A percentile compares a stretch with the other conserved stretches of the same genome.
Evolutionary conservation across 2,329 filamentous ascomycete genomes (phyloP).

Genomic region (Epichloe aotearoae): DNA sequence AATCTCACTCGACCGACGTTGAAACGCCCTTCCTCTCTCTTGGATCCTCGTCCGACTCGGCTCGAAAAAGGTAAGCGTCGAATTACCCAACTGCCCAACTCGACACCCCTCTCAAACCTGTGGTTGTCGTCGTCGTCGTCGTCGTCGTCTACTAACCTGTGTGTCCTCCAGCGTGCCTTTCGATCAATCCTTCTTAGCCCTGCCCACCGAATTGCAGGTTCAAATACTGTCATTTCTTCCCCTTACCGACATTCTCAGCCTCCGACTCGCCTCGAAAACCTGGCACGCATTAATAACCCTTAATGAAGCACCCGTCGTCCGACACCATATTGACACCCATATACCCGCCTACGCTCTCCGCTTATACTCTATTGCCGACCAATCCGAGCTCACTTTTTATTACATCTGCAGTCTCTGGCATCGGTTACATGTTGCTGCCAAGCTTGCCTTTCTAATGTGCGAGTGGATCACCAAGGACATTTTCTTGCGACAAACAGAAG

Average conservation of each 20-base stretch:
- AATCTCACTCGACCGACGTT: constrained; percentile 14
- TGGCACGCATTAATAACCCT: constrained; percentile 46
- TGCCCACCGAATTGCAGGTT: constrained; percentile 50
- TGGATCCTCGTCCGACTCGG: constrained; percentile 14
- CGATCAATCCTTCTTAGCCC: constrained; percentile 41
- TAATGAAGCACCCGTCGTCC: constrained; percentile 48
- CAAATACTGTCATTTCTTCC: constrained; percentile 48
- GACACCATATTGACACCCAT: constrained; percentile 45
- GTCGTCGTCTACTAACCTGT: constrained; percentile 8
- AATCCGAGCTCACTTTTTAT: constrained; percentile 39
- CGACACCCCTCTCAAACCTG: no score
- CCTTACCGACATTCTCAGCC: constrained; percentile 44
- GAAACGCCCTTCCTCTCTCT: constrained; percentile 4
- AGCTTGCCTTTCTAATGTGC: constrained; percentile 47
- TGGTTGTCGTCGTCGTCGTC: no score
- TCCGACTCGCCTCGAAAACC: constrained; percentile 43
- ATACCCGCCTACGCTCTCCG: constrained; percentile 47
- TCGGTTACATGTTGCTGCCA: constrained; percentile 49
- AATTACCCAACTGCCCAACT: not conserved
- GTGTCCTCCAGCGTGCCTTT: constrained; percentile 28
- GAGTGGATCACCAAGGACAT: constrained; percentile 54
- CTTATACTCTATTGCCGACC: constrained; percentile 41
- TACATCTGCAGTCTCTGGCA: constrained; percentile 54
- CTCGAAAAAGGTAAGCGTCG: constrained; percentile 19
- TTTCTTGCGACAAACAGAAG: constrained; percentile 43